These are phyloP conservation scores for Didymella keratinophila DNA, from an alignment of 2,329 filamentous ascomycete species.

Conservation along the genomic window DNA sequence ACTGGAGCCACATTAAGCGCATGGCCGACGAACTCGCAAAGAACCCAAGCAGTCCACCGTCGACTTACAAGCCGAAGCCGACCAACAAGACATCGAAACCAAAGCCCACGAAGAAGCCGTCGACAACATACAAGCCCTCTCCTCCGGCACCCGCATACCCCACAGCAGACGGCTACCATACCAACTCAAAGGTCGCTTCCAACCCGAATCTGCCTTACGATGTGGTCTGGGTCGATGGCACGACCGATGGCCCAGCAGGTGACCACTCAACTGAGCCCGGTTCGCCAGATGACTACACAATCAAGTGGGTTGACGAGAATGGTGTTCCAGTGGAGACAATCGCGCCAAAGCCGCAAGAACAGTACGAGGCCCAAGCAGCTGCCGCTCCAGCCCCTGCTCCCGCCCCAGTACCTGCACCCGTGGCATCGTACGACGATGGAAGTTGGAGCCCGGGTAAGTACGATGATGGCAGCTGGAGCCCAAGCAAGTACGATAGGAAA, in stretches of 20 bases:
- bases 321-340: neutral
- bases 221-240: constrained; percentile 30
- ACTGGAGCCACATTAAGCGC: constrained; percentile 53
- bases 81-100: constrained; percentile 2
- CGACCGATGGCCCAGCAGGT: constrained; percentile 13
- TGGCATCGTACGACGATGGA: neutral
- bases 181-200: constrained; percentile 6
- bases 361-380: neutral
- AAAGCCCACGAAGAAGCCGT: neutral
- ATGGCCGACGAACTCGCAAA: constrained; percentile 46
- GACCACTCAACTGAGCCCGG: constrained; percentile 12
- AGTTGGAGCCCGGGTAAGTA: neutral
- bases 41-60: neutral
- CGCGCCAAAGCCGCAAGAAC: neutral
- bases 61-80: neutral
- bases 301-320: constrained; percentile 2
- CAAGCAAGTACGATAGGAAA: constrained; percentile 5
- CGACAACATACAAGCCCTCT: neutral
- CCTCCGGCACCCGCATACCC: constrained; percentile 1
- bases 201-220: constrained; percentile 19
- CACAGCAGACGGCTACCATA: neutral
- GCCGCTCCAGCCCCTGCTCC: neutral
- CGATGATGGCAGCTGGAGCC: constrained; percentile 12
- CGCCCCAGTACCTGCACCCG: neutral
- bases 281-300: constrained; percentile 18